Percentiles rank a stretch among this genome's conserved stretches.
phyloP scores from a whole-genome alignment of 2,329 filamentous ascomycete species.

The Ophiosphaerella herpotricha region DNA sequence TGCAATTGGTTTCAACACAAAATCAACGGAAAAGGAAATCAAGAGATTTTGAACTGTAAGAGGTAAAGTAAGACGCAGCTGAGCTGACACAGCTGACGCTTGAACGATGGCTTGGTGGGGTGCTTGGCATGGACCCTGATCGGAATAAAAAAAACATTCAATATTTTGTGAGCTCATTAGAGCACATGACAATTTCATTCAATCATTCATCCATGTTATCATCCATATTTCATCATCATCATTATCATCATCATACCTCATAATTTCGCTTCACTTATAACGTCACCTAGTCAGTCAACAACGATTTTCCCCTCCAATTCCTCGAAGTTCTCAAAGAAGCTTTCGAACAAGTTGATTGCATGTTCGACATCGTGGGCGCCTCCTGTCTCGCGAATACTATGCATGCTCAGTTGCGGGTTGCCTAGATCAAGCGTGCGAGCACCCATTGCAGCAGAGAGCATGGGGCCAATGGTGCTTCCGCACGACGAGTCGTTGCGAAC shows the following conservation, averaged over 20 bases:
- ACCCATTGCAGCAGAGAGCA: slow-evolving; percentile 85
- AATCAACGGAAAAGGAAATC: neutral
- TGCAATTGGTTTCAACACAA: neutral
- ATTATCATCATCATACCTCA: slow-evolving; percentile 12
- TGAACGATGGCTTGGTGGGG: slow-evolving; percentile 28
- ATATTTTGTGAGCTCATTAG: neutral
- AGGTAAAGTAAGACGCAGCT: too few species aligned
- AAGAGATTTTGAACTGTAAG: too few species aligned
- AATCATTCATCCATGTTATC: neutral
- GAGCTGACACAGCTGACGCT: neutral
- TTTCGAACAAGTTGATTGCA: slow-evolving; percentile 81
- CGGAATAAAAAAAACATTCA: slow-evolving; percentile 11
- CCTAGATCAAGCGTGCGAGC: slow-evolving; percentile 89
- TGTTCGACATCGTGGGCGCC: slow-evolving; percentile 86
- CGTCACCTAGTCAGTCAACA: slow-evolving; percentile 65
- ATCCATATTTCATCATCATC: slow-evolving; percentile 2
- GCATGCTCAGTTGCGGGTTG: slow-evolving; percentile 95
- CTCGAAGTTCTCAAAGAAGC: slow-evolving; percentile 86
- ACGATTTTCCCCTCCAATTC: slow-evolving; percentile 76
- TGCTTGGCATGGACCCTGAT: slow-evolving; percentile 31
- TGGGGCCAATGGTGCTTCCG: slow-evolving; percentile 97
- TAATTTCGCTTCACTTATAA: slow-evolving; percentile 32
- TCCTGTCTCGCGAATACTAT: slow-evolving; percentile 92
- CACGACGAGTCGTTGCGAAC: slow-evolving; percentile 94
- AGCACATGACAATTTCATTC: neutral